phyloP scores from a whole-genome alignment of 2,329 filamentous ascomycete species.

The Colletotrichum chrysophilum region DNA sequence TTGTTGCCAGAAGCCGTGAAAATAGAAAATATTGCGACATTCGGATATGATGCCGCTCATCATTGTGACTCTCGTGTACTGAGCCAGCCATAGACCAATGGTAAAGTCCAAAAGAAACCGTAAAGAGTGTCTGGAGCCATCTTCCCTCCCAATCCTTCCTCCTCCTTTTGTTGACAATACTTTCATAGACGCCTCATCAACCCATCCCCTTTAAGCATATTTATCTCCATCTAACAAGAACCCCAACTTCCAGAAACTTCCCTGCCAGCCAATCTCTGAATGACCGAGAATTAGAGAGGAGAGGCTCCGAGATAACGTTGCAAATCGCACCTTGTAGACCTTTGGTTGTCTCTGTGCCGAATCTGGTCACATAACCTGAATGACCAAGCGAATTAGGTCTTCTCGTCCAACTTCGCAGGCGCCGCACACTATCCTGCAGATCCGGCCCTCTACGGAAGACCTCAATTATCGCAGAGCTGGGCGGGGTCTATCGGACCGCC shows the following conservation, averaged over 20 bases:
- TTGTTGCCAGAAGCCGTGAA: not conserved
- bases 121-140: not conserved
- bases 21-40: not conserved
- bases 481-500: too few relatives aligned
- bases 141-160: not conserved
- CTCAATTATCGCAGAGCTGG: not conserved
- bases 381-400: not conserved
- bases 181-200: not conserved
- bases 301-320: not conserved
- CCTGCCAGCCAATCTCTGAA: not conserved
- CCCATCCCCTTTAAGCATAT: not conserved
- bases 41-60: not conserved
- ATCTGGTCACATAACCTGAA: not conserved
- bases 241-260: not conserved
- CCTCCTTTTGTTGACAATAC: rapidly evolving
- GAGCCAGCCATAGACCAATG: not conserved
- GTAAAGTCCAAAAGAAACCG: not conserved
- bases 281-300: not conserved
- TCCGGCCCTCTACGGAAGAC: not conserved
- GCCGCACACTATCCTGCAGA: rapidly evolving
- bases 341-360: not conserved
- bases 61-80: not conserved
- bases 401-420: rapidly evolving
- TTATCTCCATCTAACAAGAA: not conserved
- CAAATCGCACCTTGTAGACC: not conserved